A percentile compares a stretch with the other conserved stretches of the same genome.
Evolutionary conservation across 805 yeast species (phyloP).

Genomic region (Tetrapisispora fleetii): DNA sequence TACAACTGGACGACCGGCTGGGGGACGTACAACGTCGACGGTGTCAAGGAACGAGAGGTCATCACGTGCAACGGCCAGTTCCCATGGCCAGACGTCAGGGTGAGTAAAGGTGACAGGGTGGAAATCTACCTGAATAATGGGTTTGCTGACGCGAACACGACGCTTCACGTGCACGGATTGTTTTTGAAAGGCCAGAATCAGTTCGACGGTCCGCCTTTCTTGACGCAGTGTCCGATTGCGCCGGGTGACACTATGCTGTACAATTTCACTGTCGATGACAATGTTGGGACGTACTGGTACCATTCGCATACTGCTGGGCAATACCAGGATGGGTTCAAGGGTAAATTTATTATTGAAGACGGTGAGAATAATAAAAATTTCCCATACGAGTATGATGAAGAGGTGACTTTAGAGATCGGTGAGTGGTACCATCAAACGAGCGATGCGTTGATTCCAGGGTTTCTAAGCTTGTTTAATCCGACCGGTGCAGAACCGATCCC

Average conservation of each 20-base stretch:
- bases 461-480: slow-evolving; percentile 73
- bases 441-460: slow-evolving; percentile 39
- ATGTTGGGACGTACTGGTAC: slow-evolving; percentile 93
- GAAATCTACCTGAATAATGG: slow-evolving; percentile 68
- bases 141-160: slow-evolving; percentile 52
- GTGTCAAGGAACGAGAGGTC: slow-evolving; percentile 32
- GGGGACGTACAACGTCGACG: slow-evolving; percentile 39
- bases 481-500: slow-evolving; percentile 99
- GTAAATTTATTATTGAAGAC: slow-evolving; percentile 65
- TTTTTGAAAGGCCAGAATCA: slow-evolving; percentile 59
- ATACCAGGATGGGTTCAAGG: slow-evolving; percentile 90
- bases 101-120: slow-evolving; percentile 71
- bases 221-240: slow-evolving; percentile 88
- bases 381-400: slow-evolving; percentile 76
- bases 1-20: slow-evolving; percentile 58
- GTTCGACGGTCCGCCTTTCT: slow-evolving; percentile 88
- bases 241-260: slow-evolving; percentile 66
- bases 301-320: slow-evolving; percentile 89
- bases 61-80: slow-evolving; percentile 40
- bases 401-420: slow-evolving; percentile 51
- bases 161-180: slow-evolving; percentile 87
- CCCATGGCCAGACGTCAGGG: slow-evolving; percentile 84
- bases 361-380: slow-evolving; percentile 39
- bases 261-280: slow-evolving; percentile 76
- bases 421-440: slow-evolving; percentile 81